Evolutionary conservation across 1,284 basidiomycete genomes (phyloP).

Genomic region (Wolfiporia cocos): DNA sequence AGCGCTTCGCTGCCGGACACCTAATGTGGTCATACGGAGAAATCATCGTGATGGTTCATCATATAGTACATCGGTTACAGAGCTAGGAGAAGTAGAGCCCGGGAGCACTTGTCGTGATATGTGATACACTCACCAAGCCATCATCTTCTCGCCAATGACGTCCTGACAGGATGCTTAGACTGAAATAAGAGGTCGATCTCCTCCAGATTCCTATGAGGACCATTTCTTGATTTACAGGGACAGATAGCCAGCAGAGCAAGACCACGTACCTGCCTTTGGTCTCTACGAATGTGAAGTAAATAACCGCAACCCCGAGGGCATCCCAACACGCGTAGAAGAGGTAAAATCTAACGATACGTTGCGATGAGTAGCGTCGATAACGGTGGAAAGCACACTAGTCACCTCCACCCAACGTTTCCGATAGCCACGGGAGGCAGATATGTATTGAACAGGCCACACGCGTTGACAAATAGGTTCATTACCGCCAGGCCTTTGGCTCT

Average conservation of each 20-base stretch:
- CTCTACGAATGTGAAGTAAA: constrained; percentile 21
- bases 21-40: too few species aligned
- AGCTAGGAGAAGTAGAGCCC: too few species aligned
- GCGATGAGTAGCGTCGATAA: background rate
- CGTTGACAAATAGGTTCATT: constrained; percentile 18
- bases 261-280: constrained; percentile 15
- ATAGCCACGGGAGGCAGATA: constrained; percentile 19
- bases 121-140: too few species aligned
- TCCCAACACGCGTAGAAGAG: constrained; percentile 18
- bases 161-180: constrained; percentile 11
- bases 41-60: too few species aligned
- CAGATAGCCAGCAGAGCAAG: too few species aligned
- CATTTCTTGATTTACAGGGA: too few species aligned
- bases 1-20: too few species aligned
- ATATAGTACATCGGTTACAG: too few species aligned
- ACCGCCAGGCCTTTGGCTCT: constrained; percentile 18
- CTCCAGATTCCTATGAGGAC: constrained; percentile 16
- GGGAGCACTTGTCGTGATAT: background rate
- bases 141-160: constrained; percentile 7
- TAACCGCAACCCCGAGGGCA: constrained; percentile 17
- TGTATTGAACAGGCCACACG: constrained; percentile 18
- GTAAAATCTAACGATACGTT: constrained; percentile 10
- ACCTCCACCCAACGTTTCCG: constrained; percentile 15
- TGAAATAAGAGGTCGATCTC: constrained; percentile 19
- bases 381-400: background rate